A percentile compares a stretch with the other conserved stretches of the same genome.
These are phyloP conservation scores for Hyphopichia khmerensis DNA, from an alignment of 1,139 yeast genomes.

Conservation along the genomic window DNA sequence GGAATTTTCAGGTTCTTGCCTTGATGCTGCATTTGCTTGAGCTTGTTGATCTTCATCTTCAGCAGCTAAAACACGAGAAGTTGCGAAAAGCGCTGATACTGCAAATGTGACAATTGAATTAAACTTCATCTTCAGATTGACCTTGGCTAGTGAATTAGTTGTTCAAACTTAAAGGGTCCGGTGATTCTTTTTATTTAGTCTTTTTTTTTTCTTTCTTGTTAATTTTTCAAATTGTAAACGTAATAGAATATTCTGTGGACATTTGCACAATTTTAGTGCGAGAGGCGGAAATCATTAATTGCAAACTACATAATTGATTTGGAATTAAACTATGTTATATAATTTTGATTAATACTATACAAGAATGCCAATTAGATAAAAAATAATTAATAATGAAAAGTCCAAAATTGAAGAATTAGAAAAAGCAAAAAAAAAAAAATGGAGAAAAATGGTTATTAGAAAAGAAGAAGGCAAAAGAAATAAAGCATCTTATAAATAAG, in stretches of 20 bases:
- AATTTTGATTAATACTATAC: too few species aligned
- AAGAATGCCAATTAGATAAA: too few species aligned
- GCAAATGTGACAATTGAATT: not conserved
- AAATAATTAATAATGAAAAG: too few species aligned
- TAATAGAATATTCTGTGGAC: not conserved
- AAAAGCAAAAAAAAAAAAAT: not conserved
- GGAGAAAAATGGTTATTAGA: not conserved
- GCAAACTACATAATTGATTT: too few species aligned
- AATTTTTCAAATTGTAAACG: not conserved
- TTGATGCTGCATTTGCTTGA: conserved; percentile 18
- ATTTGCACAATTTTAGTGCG: not conserved
- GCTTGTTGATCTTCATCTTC: conserved; percentile 3
- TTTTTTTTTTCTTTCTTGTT: not conserved
- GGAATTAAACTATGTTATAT: too few species aligned
- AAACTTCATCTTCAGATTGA: not conserved
- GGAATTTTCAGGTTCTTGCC: conserved; percentile 12
- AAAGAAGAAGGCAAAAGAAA: not conserved
- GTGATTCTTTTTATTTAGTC: too few species aligned
- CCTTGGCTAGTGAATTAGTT: not conserved
- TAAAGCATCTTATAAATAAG: not conserved
- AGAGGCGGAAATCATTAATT: not conserved
- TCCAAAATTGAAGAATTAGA: not conserved
- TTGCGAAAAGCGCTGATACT: not conserved
- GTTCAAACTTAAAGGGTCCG: not conserved
- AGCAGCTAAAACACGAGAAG: not conserved